Conservation (phyloP, 108 stramenopile genomes). For the Parietichytrium sp. region DNA sequence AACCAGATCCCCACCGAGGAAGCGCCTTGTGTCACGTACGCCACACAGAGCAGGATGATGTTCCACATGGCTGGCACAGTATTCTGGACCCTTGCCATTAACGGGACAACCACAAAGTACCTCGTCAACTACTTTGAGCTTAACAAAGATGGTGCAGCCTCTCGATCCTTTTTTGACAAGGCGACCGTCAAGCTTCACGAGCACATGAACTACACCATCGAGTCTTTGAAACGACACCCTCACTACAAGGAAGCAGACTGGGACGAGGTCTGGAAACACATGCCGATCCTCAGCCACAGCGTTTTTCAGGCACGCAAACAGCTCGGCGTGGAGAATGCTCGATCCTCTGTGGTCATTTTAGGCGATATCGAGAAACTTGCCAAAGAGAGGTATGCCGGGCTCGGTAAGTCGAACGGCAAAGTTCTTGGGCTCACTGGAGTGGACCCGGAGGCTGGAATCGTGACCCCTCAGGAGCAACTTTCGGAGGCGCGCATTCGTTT, state of each 20-base stretch:
- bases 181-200: neutral
- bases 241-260: constrained; percentile 22
- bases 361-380: neutral
- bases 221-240: neutral
- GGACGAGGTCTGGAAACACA: constrained; percentile 14
- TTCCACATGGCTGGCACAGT: constrained; percentile 46
- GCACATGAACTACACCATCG: neutral
- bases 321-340: no score
- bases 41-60: neutral
- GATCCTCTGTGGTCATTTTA: no score
- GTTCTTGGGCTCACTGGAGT: neutral
- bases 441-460: neutral
- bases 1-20: neutral
- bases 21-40: neutral
- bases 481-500: constrained; percentile 1
- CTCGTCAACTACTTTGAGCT: constrained; percentile 22
- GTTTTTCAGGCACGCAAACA: no score
- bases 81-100: constrained; percentile 46
- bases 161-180: neutral
- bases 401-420: neutral
- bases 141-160: neutral
- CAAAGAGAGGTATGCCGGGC: neutral
- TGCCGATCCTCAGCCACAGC: constrained; percentile 21
- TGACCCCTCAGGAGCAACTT: neutral
- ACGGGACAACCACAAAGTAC: constrained; percentile 40